Evolutionary conservation across 2,329 filamentous ascomycete species (phyloP), one percentile per base, ranked within the genome.

Genomic region (Chalara sp.): DNA sequence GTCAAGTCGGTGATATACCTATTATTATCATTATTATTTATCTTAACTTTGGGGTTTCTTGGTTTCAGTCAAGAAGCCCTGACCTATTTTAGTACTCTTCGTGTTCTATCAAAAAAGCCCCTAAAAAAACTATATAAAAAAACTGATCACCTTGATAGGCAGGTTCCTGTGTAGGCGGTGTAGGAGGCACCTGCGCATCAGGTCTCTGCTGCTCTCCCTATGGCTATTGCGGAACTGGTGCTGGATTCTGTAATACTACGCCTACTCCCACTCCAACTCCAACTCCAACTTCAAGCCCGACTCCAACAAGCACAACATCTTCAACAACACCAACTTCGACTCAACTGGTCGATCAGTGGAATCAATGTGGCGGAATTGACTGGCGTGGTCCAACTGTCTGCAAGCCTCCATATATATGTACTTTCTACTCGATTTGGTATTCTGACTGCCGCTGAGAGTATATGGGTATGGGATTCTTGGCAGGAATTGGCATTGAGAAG

Each of bases 351-450:
- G 6, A 28, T 21, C 46, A 44, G n/a, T 51, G 41, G 45, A 32
- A 30, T 39, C 49, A 58, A 29, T 59, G 57, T 45, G 57, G 43
- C 13, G 58, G 58, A 3, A 28, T 47, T 11, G 54, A 46, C 6
- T 61, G 50, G 42, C 53, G 50, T 6, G 58, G 56, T 11, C 32
- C 45, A 13, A 58, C 55, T 2, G 46, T 46, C 12, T 59, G 58
- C 32, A 46, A 32, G 7, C 5, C 43, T 4, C 52, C 54, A 6
- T 58, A 52, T 21, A 32, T 51, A 7, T 60, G 58, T 45, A 46
- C 42, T 2, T 46, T 47, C 39, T 42, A 41, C 21, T 44, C 49
- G 21, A 37, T 41, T 7, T 60, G 56, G 55, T 58, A 44, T 29
- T 44, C 42, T 13, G 42, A 44, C 4, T 21, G 21, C 3, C 21